Evolutionary conservation across 2,329 filamentous ascomycete genomes (phyloP).

Genomic region (Penicillium psychrosexuale): DNA sequence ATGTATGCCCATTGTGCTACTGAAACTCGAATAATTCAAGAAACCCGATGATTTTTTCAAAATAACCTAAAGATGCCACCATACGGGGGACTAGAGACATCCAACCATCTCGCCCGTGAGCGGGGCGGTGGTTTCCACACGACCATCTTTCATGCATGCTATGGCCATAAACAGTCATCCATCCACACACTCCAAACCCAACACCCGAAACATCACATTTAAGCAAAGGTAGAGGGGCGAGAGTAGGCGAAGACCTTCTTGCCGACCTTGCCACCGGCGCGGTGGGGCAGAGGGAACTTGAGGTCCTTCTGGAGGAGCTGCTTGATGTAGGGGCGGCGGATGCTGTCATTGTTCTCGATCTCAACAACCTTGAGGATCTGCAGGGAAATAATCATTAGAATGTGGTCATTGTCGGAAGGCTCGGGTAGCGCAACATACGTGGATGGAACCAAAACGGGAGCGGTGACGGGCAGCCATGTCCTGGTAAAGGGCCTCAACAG

Average conservation of each 20-base stretch:
- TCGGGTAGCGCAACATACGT: conserved; percentile 64
- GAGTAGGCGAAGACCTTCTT: conserved; percentile 91
- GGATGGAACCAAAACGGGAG: conserved; percentile 95
- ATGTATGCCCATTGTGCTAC: background rate
- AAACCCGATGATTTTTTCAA: conserved; percentile 39
- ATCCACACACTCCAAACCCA: conserved; percentile 39
- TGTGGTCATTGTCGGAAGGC: background rate
- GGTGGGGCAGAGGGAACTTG: conserved; percentile 98
- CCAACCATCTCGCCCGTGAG: conserved; percentile 36
- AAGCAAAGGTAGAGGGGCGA: conserved; percentile 97
- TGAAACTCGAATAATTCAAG: conserved; percentile 19
- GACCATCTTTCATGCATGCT: conserved; percentile 42
- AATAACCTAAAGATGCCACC: conserved; percentile 41
- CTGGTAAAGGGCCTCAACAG: conserved; percentile 95
- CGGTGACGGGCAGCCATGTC: conserved; percentile 99
- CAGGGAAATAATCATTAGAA: conserved; percentile 19
- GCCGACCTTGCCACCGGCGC: conserved; percentile 71
- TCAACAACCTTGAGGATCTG: conserved; percentile 98
- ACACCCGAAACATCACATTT: conserved; percentile 51
- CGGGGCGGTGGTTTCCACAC: conserved; percentile 35
- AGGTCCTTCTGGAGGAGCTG: conserved; percentile 94
- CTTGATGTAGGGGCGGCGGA: conserved; percentile 99
- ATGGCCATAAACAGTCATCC: conserved; percentile 44
- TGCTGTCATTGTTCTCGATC: conserved; percentile 86
- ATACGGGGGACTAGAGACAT: conserved; percentile 42